phyloP scores from a whole-genome alignment of 495 filamentous ascomycete genomes.

The Aspergillus homomorphus region DNA sequence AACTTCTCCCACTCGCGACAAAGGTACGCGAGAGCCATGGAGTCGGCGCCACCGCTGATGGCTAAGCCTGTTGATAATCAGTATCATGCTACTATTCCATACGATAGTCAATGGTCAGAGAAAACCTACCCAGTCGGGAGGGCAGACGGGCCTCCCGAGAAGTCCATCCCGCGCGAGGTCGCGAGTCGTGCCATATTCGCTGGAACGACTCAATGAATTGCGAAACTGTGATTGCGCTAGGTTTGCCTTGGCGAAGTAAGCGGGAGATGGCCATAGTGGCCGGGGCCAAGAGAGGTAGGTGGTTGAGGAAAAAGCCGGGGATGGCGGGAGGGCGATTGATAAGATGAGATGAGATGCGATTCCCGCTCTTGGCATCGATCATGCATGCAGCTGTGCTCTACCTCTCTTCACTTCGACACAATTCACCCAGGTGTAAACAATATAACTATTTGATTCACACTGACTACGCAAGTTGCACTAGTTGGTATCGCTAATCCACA shows the following conservation, averaged over 20 bases:
- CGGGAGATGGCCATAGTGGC: constrained; percentile 17
- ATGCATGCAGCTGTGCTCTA: background rate
- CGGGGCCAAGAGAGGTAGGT: constrained; percentile 15
- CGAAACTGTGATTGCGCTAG: constrained; percentile 40
- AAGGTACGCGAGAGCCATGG: constrained; percentile 87
- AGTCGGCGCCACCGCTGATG: constrained; percentile 91
- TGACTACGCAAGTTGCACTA: background rate
- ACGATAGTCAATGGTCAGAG: constrained; percentile 2
- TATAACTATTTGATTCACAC: no score
- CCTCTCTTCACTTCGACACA: no score
- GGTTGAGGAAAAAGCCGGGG: background rate
- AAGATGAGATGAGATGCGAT: background rate
- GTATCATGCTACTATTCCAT: background rate
- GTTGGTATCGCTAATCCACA: no score
- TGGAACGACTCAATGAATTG: constrained; percentile 55
- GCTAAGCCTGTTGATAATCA: constrained; percentile 60
- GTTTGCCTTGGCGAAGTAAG: constrained; percentile 7
- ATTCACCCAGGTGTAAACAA: no score
- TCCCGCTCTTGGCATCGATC: background rate
- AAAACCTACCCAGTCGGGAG: constrained; percentile 16
- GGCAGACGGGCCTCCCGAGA: constrained; percentile 17
- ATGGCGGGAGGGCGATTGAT: background rate
- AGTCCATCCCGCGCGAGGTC: constrained; percentile 13
- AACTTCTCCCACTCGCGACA: constrained; percentile 47
- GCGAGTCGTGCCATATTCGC: constrained; percentile 46